These are phyloP conservation scores for Sisymbrium altissimum DNA, from an alignment of 345 rosid species.

Conservation along the genomic window DNA sequence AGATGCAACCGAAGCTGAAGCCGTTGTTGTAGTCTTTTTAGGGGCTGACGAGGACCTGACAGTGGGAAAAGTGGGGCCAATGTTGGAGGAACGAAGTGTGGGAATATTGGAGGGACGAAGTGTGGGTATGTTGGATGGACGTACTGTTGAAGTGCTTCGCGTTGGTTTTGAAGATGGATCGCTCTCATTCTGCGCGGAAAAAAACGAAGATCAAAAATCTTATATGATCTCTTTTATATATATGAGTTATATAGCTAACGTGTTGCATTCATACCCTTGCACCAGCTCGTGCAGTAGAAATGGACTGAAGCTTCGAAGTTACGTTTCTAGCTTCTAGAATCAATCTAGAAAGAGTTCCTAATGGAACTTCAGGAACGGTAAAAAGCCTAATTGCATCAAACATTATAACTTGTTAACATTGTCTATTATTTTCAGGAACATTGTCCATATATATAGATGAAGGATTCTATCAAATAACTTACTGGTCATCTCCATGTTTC, in stretches of 20 bases:
- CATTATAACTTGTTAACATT: background rate
- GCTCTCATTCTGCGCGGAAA: background rate
- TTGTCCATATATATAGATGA: background rate
- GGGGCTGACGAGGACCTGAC: slow-evolving; percentile 26
- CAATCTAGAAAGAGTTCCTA: slow-evolving; percentile 23
- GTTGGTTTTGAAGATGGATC: slow-evolving; percentile 25
- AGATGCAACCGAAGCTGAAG: slow-evolving; percentile 21
- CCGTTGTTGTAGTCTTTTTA: slow-evolving; percentile 15
- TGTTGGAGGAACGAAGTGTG: background rate
- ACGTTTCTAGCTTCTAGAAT: slow-evolving; percentile 34
- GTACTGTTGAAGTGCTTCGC: slow-evolving; percentile 25
- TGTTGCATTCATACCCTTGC: slow-evolving; percentile 16
- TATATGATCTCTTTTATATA: background rate
- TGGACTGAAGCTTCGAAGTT: slow-evolving; percentile 16
- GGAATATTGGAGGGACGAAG: slow-evolving; percentile 8
- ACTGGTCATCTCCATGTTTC: slow-evolving; percentile 18
- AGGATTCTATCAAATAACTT: background rate
- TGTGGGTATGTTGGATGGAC: slow-evolving; percentile 19
- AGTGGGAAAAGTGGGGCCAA: background rate
- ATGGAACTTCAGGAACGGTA: slow-evolving; percentile 19
- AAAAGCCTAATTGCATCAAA: slow-evolving; percentile 7
- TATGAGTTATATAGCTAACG: background rate
- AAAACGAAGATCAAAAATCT: background rate
- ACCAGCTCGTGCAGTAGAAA: slow-evolving; percentile 9
- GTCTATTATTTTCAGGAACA: background rate